A percentile compares a stretch with the other conserved stretches of the same genome.
Conservation (phyloP, 768 basidiomycete genomes). For the Pilatotrama ljubarskyi region DNA sequence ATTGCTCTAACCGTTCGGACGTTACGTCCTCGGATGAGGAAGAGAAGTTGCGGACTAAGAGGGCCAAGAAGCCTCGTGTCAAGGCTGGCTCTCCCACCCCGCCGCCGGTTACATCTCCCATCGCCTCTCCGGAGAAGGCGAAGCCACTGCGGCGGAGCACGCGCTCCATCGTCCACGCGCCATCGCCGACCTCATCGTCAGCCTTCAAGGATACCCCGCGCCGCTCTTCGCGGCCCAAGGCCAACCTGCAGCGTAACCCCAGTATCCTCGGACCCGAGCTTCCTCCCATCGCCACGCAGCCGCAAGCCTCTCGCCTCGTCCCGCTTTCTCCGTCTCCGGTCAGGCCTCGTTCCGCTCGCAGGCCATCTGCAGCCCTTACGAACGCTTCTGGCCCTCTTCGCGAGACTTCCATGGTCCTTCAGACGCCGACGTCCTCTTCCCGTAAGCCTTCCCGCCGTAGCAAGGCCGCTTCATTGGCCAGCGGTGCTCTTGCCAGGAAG, state of each 20-base stretch:
- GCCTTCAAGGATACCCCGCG: slow-evolving; percentile 20
- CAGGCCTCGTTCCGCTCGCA: slow-evolving; percentile 29
- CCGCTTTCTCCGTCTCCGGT: slow-evolving; percentile 16
- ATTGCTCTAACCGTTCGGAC: slow-evolving; percentile 28
- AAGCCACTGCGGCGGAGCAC: slow-evolving; percentile 24
- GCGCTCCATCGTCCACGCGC: slow-evolving; percentile 15
- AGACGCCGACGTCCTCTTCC: slow-evolving; percentile 26
- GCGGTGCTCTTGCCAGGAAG: slow-evolving; percentile 47
- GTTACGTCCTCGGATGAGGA: slow-evolving; percentile 70
- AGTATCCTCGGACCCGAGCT: slow-evolving; percentile 70
- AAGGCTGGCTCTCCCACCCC: slow-evolving; percentile 37
- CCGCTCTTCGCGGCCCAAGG: slow-evolving; percentile 30
- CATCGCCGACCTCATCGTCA: slow-evolving; percentile 20
- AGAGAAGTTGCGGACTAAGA: slow-evolving; percentile 59
- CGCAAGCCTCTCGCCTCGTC: slow-evolving; percentile 17
- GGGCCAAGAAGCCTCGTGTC: slow-evolving; percentile 61
- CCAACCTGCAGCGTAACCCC: slow-evolving; percentile 58
- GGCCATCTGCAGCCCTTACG: background rate
- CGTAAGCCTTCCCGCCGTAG: slow-evolving; percentile 52
- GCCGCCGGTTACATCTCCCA: slow-evolving; percentile 27
- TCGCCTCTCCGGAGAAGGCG: slow-evolving; percentile 14
- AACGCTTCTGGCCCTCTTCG: slow-evolving; percentile 8
- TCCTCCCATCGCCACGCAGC: slow-evolving; percentile 35
- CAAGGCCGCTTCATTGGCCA: slow-evolving; percentile 34
- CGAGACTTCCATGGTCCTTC: slow-evolving; percentile 12